phyloP scores from a whole-genome alignment of 208 protist species.

The Crithidia bombi region DNA sequence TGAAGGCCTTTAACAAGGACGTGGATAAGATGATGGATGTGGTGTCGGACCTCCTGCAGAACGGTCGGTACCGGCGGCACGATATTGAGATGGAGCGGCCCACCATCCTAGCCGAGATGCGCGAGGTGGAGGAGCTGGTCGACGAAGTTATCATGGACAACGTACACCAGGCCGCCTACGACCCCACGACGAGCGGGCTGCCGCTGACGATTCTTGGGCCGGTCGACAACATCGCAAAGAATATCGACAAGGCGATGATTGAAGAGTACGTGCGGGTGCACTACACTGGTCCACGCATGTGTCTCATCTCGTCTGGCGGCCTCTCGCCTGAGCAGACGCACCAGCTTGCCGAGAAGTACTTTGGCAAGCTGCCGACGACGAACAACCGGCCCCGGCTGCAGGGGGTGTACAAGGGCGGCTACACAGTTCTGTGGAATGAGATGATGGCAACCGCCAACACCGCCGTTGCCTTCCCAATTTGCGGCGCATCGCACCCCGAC shows the following conservation, averaged over 20 bases:
- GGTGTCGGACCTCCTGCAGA: conserved; percentile 96
- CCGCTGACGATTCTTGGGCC: conserved; percentile 98
- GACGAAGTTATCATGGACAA: conserved; percentile 98
- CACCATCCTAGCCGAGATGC: conserved; percentile 96
- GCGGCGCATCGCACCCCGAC: conserved; percentile 90
- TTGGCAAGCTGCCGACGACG: conserved; percentile 76
- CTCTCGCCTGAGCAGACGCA: conserved; percentile 95
- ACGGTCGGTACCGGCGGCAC: conserved; percentile 81
- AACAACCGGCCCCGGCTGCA: conserved; percentile 67
- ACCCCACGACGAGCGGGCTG: conserved; percentile 87
- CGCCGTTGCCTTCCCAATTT: conserved; percentile 82
- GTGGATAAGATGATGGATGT: conserved; percentile 95
- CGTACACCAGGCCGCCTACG: conserved; percentile 95
- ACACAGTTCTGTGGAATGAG: conserved; percentile 82
- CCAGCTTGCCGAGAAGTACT: conserved; percentile 89
- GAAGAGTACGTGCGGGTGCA: conserved; percentile 93
- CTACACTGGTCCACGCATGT: conserved; percentile 98
- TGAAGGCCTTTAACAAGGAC: conserved; percentile 95
- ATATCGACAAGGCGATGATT: conserved; percentile 91
- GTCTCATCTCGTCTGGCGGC: conserved; percentile 95
- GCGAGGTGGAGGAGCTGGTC: conserved; percentile 94
- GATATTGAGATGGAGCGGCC: conserved; percentile 95
- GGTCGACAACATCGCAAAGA: conserved; percentile 94
- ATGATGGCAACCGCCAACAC: conserved; percentile 83
- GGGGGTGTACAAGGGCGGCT: conserved; percentile 66